Evolutionary conservation across 352 stramenopile species (phyloP), one percentile per base, ranked within the genome.

Genomic region (Thraustotheca clavata): DNA sequence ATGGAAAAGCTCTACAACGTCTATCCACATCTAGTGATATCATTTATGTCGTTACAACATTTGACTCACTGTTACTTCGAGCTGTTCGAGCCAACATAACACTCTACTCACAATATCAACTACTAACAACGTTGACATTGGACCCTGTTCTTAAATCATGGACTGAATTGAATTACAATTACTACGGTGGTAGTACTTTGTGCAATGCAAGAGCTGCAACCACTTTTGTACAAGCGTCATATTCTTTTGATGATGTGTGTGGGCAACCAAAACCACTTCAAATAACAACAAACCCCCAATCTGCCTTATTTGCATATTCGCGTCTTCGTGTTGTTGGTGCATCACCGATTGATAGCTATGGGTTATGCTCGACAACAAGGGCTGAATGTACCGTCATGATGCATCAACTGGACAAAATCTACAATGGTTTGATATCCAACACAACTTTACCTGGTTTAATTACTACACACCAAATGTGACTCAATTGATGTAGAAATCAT

Each of bases 1-100:
- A 52, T 52, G 43, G 43, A 52, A 31, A 52, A 35, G 43, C 43
- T 52, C 9, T 31, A 35, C 43, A 52, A 26, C 11, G 24, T 52
- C 11, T 52, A 52, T 7, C 43, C 43, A n/a, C n/a, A n/a, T n/a
- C n/a, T n/a, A n/a, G n/a, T n/a, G n/a, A n/a, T n/a, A n/a, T n/a
- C n/a, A n/a, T n/a, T n/a, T n/a, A n/a, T n/a, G n/a, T n/a, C n/a
- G n/a, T n/a, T n/a, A n/a, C n/a, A n/a, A n/a, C n/a, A n/a, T n/a
- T n/a, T n/a, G n/a, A n/a, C n/a, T n/a, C n/a, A n/a, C n/a, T n/a
- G n/a, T n/a, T n/a, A n/a, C n/a, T n/a, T n/a, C n/a, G n/a, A n/a
- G n/a, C n/a, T n/a, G n/a, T n/a, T n/a, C n/a, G n/a, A n/a, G n/a
- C n/a, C n/a, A n/a, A n/a, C n/a, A n/a, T n/a, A n/a, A n/a, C n/a